Conservation (phyloP, 2,329 filamentous ascomycete species). For the Talaromyces sp. region DNA sequence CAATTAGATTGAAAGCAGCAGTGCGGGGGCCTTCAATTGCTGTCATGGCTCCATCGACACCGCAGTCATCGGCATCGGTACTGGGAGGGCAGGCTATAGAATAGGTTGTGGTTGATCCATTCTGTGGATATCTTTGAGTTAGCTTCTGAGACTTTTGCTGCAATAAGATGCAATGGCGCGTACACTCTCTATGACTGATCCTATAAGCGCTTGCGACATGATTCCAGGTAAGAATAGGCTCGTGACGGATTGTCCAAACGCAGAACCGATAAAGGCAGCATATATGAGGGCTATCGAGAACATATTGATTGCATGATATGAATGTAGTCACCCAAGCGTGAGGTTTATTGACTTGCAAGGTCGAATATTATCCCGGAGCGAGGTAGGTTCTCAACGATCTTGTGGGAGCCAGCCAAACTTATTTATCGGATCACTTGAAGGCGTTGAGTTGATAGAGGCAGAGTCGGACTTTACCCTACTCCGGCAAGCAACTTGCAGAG, state of each 20-base stretch:
- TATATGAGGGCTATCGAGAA: background rate
- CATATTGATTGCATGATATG: background rate
- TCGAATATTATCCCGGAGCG: background rate
- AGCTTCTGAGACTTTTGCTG: background rate
- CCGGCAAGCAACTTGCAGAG: background rate
- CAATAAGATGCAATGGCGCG: background rate
- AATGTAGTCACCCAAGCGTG: background rate
- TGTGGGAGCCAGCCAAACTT: background rate
- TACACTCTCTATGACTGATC: constrained; percentile 10
- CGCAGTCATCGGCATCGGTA: background rate
- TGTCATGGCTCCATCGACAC: constrained; percentile 1
- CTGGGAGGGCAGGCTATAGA: constrained; percentile 6
- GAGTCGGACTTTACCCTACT: constrained; percentile 8
- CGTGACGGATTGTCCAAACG: constrained; percentile 7
- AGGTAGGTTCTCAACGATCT: background rate
- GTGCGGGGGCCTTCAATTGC: constrained; percentile 11
- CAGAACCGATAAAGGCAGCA: background rate
- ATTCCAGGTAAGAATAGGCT: constrained; percentile 7
- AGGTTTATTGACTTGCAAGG: background rate
- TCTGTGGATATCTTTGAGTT: background rate
- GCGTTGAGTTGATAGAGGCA: background rate
- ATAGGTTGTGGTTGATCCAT: constrained; percentile 3
- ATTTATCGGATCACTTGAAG: background rate
- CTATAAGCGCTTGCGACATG: constrained; percentile 5
- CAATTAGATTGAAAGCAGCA: background rate